Percentiles rank a stretch among this genome's conserved stretches.
phyloP scores from a whole-genome alignment of 768 basidiomycete species.

The Lentinula edodes region DNA sequence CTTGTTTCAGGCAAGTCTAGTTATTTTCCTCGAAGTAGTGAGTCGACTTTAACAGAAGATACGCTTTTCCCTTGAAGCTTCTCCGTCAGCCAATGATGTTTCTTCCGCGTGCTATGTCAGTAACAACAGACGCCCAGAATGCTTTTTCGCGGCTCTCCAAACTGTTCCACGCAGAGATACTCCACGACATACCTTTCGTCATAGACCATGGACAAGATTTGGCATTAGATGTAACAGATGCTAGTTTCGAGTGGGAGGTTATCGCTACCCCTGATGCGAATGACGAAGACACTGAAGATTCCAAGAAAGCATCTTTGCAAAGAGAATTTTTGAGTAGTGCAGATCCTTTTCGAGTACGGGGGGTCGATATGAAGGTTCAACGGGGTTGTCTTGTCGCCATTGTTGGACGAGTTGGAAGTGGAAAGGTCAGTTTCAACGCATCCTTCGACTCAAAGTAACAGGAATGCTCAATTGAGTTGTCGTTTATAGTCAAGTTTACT shows the following conservation, averaged over 20 bases:
- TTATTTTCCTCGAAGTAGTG: not conserved
- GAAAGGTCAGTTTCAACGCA: constrained; percentile 34
- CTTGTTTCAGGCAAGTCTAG: constrained; percentile 41
- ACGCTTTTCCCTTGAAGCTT: constrained; percentile 28
- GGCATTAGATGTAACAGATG: constrained; percentile 48
- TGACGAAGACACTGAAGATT: constrained; percentile 12
- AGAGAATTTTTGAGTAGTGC: not conserved
- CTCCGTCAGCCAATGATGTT: constrained; percentile 69
- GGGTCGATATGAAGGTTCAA: constrained; percentile 47
- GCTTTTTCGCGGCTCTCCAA: constrained; percentile 46
- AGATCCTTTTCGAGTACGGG: constrained; percentile 41
- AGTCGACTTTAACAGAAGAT: not conserved
- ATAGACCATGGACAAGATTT: constrained; percentile 40
- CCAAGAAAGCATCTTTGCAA: constrained; percentile 6
- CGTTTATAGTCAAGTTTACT: constrained; percentile 43
- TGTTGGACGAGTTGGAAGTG: constrained; percentile 66
- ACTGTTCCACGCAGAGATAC: constrained; percentile 53
- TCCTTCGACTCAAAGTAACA: too few species aligned
- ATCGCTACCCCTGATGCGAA: constrained; percentile 2
- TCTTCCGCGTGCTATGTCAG: constrained; percentile 55
- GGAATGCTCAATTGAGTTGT: not conserved
- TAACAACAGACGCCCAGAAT: constrained; percentile 59
- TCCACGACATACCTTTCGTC: constrained; percentile 31
- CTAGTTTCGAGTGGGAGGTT: constrained; percentile 62
- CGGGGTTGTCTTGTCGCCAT: constrained; percentile 58